These are phyloP conservation scores for Vitis labrusca DNA, from an alignment of 164 flowering plant species.

Conservation along the genomic window DNA sequence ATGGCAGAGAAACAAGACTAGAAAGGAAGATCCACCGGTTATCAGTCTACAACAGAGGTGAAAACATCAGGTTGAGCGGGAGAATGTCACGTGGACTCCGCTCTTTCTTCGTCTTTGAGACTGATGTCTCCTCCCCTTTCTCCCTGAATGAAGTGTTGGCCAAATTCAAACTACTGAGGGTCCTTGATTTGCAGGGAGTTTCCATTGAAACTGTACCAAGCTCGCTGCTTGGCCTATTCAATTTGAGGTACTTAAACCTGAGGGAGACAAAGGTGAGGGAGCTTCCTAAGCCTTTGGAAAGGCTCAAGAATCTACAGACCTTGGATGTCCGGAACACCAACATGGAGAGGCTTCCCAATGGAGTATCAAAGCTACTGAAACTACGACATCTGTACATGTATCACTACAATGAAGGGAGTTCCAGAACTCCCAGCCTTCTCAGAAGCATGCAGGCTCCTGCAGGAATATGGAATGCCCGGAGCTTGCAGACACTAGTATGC, in stretches of 20 bases:
- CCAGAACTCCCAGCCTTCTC: conserved; percentile 2
- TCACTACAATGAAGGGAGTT: not conserved
- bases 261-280: conserved; percentile 26
- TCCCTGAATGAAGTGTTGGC: conserved; percentile 13
- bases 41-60: conserved; percentile 21
- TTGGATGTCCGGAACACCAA: conserved; percentile 33
- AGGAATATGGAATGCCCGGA: conserved; percentile 24
- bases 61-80: conserved; percentile 10
- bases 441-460: conserved; percentile 20
- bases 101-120: conserved; percentile 29
- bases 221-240: conserved; percentile 23
- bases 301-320: conserved; percentile 34
- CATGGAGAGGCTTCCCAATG: conserved; percentile 28
- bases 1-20: conserved; percentile 4
- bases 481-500: conserved; percentile 31
- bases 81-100: conserved; percentile 24
- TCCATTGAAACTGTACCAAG: conserved; percentile 28
- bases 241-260: conserved; percentile 37
- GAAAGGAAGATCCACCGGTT: conserved; percentile 17
- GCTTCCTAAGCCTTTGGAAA: conserved; percentile 43
- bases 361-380: conserved; percentile 24
- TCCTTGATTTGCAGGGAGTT: conserved; percentile 32
- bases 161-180: conserved; percentile 26
- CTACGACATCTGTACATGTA: conserved; percentile 35
- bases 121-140: conserved; percentile 14